Percentiles rank a stretch among this genome's conserved stretches.
Conservation (phyloP, 495 filamentous ascomycete species). For the Aspergillus haitiensis region DNA sequence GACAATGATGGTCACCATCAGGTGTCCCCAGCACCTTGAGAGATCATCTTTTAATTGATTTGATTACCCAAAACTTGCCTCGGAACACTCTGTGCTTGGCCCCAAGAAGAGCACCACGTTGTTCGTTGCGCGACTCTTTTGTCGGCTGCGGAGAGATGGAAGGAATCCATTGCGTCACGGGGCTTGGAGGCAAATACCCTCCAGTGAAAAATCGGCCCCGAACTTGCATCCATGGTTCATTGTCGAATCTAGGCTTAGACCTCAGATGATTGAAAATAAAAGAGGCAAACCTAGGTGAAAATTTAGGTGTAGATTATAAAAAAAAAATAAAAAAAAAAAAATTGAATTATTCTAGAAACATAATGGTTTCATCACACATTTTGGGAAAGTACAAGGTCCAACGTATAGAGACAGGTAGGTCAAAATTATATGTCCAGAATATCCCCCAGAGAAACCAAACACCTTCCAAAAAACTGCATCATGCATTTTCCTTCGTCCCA, state of each 20-base stretch:
- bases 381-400: not conserved
- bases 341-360: constrained; percentile 11
- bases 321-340: not conserved
- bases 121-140: too few relatives aligned
- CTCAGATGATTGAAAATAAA: not conserved
- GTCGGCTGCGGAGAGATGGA: not conserved
- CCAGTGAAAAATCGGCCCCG: not conserved
- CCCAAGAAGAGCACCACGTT: not conserved
- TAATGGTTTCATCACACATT: constrained; percentile 8
- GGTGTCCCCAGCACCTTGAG: not conserved
- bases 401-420: not conserved
- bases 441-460: constrained; percentile 1
- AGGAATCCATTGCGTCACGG: constrained; percentile 33
- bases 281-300: not conserved
- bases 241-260: not conserved
- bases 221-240: not conserved
- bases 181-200: not conserved
- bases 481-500: constrained; percentile 5
- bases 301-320: not conserved
- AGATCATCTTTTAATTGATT: not conserved
- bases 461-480: constrained; percentile 3
- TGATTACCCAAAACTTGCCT: too few relatives aligned
- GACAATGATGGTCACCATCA: not conserved
- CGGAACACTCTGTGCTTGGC: too few relatives aligned
- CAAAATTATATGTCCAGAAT: not conserved